Conservation (phyloP, 2,329 filamentous ascomycete species). For the Botrytis fragariae region DNA sequence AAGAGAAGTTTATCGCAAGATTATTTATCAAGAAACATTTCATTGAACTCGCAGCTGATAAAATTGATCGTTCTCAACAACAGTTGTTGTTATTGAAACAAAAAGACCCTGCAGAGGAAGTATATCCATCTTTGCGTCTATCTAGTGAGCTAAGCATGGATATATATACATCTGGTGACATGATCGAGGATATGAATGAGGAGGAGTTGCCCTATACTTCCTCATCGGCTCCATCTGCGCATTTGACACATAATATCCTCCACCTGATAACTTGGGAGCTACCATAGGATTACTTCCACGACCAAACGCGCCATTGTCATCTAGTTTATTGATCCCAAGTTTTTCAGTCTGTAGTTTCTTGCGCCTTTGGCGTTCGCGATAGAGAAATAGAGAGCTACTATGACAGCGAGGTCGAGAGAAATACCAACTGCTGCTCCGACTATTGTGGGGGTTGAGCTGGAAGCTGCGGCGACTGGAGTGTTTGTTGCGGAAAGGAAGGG, state of each 20-base stretch:
- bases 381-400: background rate
- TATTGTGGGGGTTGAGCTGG: conserved; percentile 9
- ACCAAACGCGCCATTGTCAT: no score
- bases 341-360: no score
- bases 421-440: conserved; percentile 24
- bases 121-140: background rate
- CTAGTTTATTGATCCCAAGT: no score
- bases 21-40: background rate
- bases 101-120: background rate
- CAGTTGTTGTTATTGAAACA: background rate
- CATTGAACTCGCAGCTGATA: background rate
- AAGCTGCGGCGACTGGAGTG: background rate
- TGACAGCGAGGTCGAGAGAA: conserved; percentile 13
- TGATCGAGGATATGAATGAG: background rate
- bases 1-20: background rate
- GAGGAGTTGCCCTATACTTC: background rate
- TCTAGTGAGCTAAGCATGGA: background rate
- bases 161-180: no score
- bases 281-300: no score
- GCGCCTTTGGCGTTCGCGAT: no score
- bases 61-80: background rate
- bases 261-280: no score
- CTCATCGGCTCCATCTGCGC: no score
- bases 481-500: background rate
- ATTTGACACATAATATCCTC: no score